Base-by-base conservation (phyloP, 139 green algal species). In the Chlamydomonas applanata region DNA sequence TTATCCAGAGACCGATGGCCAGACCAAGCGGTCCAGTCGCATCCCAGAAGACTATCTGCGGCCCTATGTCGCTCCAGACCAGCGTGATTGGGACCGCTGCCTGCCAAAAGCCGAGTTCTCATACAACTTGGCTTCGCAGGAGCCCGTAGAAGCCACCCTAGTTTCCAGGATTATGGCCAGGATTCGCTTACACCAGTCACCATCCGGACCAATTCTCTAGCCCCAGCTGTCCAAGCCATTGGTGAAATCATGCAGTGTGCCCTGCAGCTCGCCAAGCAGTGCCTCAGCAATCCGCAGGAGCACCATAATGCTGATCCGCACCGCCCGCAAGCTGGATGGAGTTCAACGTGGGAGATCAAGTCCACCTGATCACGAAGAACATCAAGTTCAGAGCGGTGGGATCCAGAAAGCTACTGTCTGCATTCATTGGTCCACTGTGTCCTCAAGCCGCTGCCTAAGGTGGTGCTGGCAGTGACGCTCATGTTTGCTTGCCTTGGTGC, bases 391-490 rank as follows among this genome's bases (percentile, higher is more conserved):
- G 57, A 7, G 30, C 61, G 1, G n/a, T 60, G 22, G 75, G 80
- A 4, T 34, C 44, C 4, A 5, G 1, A 3, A 89, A 89, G 74
- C 63, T 89, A 0, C 2, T 77, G 13, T 61, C 85, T 2, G 30
- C 29, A 1, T 89, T 25, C 9, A 66, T 87, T 69, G 84, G 84
- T 0, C 84, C 84, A 7, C 87, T 82, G n/a, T n/a, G n/a, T n/a
- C n/a, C n/a, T n/a, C n/a, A n/a, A n/a, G n/a, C n/a, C n/a, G n/a
- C n/a, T n/a, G n/a, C n/a, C n/a, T n/a, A n/a, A n/a, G n/a, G n/a
- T n/a, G n/a, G n/a, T n/a, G n/a, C n/a, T n/a, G n/a, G n/a, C n/a
- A n/a, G n/a, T n/a, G n/a, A n/a, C n/a, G n/a, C n/a, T n/a, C n/a
- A n/a, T n/a, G n/a, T n/a, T n/a, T n/a, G n/a, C n/a, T n/a, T n/a